Evolutionary conservation across 768 basidiomycete genomes (phyloP), one percentile per base, ranked within the genome.

Genomic region (Kwoniella newhampshirensis): DNA sequence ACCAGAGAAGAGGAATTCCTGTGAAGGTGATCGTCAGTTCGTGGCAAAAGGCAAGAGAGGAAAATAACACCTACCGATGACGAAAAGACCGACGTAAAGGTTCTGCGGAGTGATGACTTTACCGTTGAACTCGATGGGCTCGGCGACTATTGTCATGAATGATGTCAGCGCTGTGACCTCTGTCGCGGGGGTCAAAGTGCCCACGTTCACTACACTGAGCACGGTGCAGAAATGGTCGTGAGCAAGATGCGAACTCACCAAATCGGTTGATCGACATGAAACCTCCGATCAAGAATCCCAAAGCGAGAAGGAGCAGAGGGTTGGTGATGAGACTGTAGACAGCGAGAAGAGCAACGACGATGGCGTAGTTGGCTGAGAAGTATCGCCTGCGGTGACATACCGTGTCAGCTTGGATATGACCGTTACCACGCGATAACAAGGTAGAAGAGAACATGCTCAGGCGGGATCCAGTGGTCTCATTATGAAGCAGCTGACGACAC

Each of bases 231-330:
- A n/a, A n/a, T n/a, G n/a, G n/a, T n/a, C n/a, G 25, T 43, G 21
- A 17, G 39, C 17, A 21, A 23, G 35, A 50, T 50, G 56, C 23
- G 35, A 35, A 78, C 85, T 71, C 62, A 92, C 92, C 91, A 64
- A 87, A 94, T 72, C 81, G 85, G 79, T 91, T 92, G 78, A 97
- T 93, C 39, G 84, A 83, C 20, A 85, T 77, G 78, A 97, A 97
- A 4, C 94, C 94, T 30, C 91, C 89, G 59, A 92, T 84, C 62
- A 98, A 85, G 82, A 98, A 92, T 20, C 79, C 82, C 61, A 96
- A 80, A 4, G 93, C 86, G 70, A 91, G 79, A 65, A 96, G 82
- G 36, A 98, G 85, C 40, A 84, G 77, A n/a, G 82, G 83, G 76
- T 88, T 92, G 54, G 87, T 89, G 66, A 98, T 76, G 63, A 89